A percentile compares a stretch with the other conserved stretches of the same genome.
Evolutionary conservation across 257 asterid species (phyloP).

Genomic region (Ligustrum vulgare): DNA sequence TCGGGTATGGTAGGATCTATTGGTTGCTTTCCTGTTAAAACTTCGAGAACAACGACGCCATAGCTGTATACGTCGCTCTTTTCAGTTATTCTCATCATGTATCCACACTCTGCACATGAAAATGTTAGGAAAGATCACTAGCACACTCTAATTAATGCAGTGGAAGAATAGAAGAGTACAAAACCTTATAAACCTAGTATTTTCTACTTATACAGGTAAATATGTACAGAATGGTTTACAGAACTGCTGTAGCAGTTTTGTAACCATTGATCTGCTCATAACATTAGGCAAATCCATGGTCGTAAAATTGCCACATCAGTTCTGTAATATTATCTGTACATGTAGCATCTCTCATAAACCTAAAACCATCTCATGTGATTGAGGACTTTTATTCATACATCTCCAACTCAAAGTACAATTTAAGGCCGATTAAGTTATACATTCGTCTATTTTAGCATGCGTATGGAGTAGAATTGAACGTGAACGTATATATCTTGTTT

Average conservation of each 20-base stretch:
- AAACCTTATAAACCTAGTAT: not conserved
- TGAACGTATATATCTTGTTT: not conserved
- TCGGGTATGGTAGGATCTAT: constrained; percentile 81
- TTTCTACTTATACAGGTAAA: too few relatives aligned
- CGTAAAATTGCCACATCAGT: too few relatives aligned
- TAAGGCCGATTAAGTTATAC: not conserved
- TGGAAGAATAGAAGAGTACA: not conserved
- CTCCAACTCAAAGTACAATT: not conserved
- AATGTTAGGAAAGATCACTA: not conserved
- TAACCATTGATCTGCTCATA: too few relatives aligned
- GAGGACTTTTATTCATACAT: not conserved
- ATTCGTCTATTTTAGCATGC: not conserved
- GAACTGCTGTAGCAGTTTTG: too few relatives aligned
- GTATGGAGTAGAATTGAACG: not conserved
- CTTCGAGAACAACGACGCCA: constrained; percentile 82
- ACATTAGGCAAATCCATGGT: too few relatives aligned
- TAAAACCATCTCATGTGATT: not conserved
- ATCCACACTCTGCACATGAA: constrained; percentile 68
- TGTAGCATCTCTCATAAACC: not conserved
- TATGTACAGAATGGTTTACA: too few relatives aligned
- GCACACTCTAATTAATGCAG: not conserved
- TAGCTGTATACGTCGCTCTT: constrained; percentile 84
- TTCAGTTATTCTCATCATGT: constrained; percentile 75
- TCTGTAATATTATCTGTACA: too few relatives aligned
- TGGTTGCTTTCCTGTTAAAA: constrained; percentile 77